Evolutionary conservation across 2,329 filamentous ascomycete species (phyloP).

Genomic region (Amylocarpus encephaloides): DNA sequence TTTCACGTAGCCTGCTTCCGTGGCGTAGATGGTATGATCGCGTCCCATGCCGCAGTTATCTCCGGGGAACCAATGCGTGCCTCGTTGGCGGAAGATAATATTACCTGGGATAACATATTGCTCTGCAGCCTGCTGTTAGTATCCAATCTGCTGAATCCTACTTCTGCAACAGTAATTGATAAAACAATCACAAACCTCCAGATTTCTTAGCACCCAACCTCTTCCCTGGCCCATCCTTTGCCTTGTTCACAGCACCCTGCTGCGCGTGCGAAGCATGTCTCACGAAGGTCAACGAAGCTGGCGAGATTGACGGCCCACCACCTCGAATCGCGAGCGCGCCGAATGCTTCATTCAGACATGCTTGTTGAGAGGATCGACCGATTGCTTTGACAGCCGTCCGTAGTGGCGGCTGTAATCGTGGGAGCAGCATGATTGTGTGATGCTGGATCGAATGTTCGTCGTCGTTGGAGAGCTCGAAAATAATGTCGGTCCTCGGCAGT

Average conservation of each 20-base stretch:
- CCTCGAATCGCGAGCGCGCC: conserved; percentile 16
- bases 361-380: conserved; percentile 18
- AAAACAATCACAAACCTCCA: conserved; percentile 49
- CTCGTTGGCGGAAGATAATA: conserved; percentile 96
- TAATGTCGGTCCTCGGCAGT: not conserved
- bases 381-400: conserved; percentile 34
- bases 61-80: conserved; percentile 88
- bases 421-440: conserved; percentile 35
- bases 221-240: conserved; percentile 68
- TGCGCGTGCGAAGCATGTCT: conserved; percentile 42
- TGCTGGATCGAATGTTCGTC: conserved; percentile 14
- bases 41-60: conserved; percentile 94
- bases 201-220: conserved; percentile 92
- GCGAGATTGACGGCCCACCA: not conserved
- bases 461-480: conserved; percentile 3
- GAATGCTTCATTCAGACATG: conserved; percentile 28
- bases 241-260: conserved; percentile 64
- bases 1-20: conserved; percentile 81
- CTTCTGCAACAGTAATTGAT: not conserved
- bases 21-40: conserved; percentile 92
- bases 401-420: conserved; percentile 40
- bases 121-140: conserved; percentile 43
- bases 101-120: conserved; percentile 93
- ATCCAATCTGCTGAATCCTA: not conserved
- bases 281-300: conserved; percentile 18